A percentile compares a stretch with the other conserved stretches of the same genome.
These are phyloP conservation scores for Cicer cuneatum DNA, from an alignment of 306 rosid species.

Conservation along the genomic window DNA sequence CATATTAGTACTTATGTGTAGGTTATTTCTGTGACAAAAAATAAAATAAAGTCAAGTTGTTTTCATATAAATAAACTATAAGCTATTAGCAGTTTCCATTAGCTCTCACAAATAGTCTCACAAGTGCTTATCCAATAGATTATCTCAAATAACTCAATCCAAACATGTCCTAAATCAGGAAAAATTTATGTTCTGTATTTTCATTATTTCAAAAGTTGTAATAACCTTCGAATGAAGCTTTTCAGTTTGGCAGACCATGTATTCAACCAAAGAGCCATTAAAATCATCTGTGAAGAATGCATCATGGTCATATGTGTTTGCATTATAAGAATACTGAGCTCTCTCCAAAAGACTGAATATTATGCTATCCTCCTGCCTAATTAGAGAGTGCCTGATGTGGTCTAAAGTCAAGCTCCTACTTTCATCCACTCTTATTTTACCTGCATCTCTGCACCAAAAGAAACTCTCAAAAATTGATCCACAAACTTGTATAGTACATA, in stretches of 20 bases:
- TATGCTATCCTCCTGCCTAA: conserved; percentile 72
- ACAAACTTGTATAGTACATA: background rate
- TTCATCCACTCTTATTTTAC: conserved; percentile 60
- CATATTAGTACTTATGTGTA: too few species aligned
- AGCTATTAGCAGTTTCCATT: too few species aligned
- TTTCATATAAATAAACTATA: too few species aligned
- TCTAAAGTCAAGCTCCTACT: conserved; percentile 65
- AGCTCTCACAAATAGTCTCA: too few species aligned
- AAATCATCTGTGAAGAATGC: conserved; percentile 61
- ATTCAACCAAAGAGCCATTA: conserved; percentile 68
- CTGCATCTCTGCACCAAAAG: conserved; percentile 44
- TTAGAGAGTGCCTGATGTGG: conserved; percentile 57
- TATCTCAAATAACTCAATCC: too few species aligned
- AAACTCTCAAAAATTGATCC: conserved; percentile 28
- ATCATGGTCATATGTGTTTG: conserved; percentile 55
- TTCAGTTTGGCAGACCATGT: conserved; percentile 68
- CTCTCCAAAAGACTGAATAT: conserved; percentile 71
- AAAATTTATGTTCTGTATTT: conserved; percentile 10
- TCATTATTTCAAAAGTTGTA: conserved; percentile 13
- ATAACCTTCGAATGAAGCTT: conserved; percentile 73
- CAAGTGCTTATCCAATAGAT: too few species aligned
- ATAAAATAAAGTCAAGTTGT: too few species aligned
- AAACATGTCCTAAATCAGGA: background rate
- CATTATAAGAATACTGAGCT: conserved; percentile 62
- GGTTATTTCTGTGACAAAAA: too few species aligned